Evolutionary conservation across 2,329 filamentous ascomycete genomes (phyloP), one percentile per base, ranked within the genome.

Genomic region (Lecanicillium sp.): DNA sequence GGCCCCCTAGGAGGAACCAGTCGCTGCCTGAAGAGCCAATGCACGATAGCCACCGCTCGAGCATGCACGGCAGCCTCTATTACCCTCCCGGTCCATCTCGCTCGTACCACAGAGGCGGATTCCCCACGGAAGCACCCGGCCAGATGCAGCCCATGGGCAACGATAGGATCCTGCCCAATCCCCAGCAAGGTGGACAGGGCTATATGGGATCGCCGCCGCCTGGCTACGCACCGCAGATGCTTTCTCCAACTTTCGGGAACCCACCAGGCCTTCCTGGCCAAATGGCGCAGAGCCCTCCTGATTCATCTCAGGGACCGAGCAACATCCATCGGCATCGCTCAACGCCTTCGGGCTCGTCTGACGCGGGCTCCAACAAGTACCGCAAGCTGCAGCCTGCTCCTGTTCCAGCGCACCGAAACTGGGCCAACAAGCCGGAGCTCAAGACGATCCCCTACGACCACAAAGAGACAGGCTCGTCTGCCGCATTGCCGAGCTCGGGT

Each of bases 321-420:
- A 55, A 55, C 22, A 45, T 48, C 22, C 57, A 61, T 43, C 57
- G 56, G 32, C 60, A 62, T 41, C 55, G 60, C 34, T 62, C 59
- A 20, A 61, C 60, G 22, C 56, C 56, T 36, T 62, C 61, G n/a
- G 56, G 56, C 10, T 61, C 59, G 11, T 59, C 58, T 36, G 58
- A 62, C 41, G 60, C 58, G 5, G 55, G 56, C 29, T 55, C 53
- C 18, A 59, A 54, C 17, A 74, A 74, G 49, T 77, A 75, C 49
- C 66, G 74, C 33, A 77, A 75, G 54, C 68, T 79, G 29, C 73
- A 77, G 44, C 74, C 74, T 9, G 74, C 74, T 1, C 74, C 74
- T 1, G 64, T 74, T 17, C 67, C 72, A 6, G 62, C 71, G 20
- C 72, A 74, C 50, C 62, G 66, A 31, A 64, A 64, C 43, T 69